Conservation (phyloP, 192 early-diverging fungal genomes). For the Mortierella antarctica region DNA sequence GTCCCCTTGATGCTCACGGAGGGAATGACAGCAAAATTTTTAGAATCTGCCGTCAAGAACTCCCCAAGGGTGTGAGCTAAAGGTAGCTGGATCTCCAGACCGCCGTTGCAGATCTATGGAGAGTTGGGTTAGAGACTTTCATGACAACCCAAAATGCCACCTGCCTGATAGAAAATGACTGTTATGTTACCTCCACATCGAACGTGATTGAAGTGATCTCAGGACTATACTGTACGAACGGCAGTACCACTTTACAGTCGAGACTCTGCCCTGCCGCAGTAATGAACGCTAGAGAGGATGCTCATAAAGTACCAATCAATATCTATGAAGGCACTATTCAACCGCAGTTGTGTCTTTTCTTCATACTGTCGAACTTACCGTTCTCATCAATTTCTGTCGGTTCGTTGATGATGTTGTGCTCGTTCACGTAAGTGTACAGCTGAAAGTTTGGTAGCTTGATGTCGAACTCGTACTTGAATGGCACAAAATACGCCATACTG, state of each 20-base stretch:
- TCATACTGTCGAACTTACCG: constrained; percentile 54
- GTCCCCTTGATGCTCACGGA: constrained; percentile 59
- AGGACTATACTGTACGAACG: constrained; percentile 68
- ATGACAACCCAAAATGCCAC: not conserved
- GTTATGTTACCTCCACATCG: constrained; percentile 56
- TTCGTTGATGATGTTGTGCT: constrained; percentile 81
- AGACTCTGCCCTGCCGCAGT: constrained; percentile 57
- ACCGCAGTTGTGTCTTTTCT: not conserved
- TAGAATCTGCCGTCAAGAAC: constrained; percentile 63
- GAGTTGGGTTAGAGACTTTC: not conserved
- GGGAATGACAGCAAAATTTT: constrained; percentile 57
- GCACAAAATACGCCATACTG: constrained; percentile 72
- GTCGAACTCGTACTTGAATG: constrained; percentile 71
- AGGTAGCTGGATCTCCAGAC: constrained; percentile 64
- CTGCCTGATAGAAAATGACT: not conserved
- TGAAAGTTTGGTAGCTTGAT: constrained; percentile 60
- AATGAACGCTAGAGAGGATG: constrained; percentile 45
- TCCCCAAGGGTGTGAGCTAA: constrained; percentile 72
- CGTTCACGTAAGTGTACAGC: constrained; percentile 76
- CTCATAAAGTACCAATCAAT: not conserved
- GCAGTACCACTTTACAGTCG: constrained; percentile 56
- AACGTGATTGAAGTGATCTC: constrained; percentile 64
- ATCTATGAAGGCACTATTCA: too few relatives aligned
- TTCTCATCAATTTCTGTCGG: constrained; percentile 79
- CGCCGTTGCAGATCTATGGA: constrained; percentile 58